Conservation (phyloP, 1,284 basidiomycete species). For the Tilletia indica region DNA sequence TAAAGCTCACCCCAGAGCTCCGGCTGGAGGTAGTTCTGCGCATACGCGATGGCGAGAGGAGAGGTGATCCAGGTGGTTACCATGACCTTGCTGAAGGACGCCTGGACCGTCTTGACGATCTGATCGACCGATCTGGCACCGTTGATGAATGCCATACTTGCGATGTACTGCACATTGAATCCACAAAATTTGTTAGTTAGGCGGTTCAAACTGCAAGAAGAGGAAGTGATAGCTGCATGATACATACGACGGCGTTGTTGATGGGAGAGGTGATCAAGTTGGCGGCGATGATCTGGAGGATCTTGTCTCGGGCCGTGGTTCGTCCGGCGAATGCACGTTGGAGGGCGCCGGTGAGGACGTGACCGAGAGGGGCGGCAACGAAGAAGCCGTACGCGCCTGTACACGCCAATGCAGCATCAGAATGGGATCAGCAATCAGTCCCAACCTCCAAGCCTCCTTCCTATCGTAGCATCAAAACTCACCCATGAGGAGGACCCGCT, state of each 20-base stretch:
- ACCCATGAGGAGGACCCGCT: conserved; percentile 23
- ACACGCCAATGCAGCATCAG: not conserved
- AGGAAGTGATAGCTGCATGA: not conserved
- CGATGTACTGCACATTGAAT: conserved; percentile 67
- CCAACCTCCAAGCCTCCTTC: too few species aligned
- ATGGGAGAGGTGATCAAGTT: conserved; percentile 77
- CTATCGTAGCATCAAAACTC: not conserved
- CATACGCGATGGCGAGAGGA: conserved; percentile 69
- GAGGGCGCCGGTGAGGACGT: conserved; percentile 64
- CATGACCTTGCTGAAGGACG: conserved; percentile 73
- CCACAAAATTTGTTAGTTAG: conserved; percentile 61
- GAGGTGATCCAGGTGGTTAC: conserved; percentile 72
- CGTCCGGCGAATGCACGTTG: conserved; percentile 75
- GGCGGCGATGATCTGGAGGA: conserved; percentile 69
- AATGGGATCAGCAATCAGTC: not conserved
- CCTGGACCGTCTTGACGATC: conserved; percentile 70
- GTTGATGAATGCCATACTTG: conserved; percentile 79
- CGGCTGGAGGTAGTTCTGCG: conserved; percentile 71
- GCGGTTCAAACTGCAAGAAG: conserved; percentile 49
- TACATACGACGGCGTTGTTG: conserved; percentile 59
- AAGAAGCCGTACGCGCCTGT: conserved; percentile 70
- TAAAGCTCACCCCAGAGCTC: conserved; percentile 59
- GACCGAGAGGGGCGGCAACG: conserved; percentile 78
- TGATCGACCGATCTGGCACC: conserved; percentile 71
- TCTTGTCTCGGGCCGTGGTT: conserved; percentile 67